Evolutionary conservation across 371 early-diverging fungal genomes (phyloP).

Genomic region (Mucor velutinosus): DNA sequence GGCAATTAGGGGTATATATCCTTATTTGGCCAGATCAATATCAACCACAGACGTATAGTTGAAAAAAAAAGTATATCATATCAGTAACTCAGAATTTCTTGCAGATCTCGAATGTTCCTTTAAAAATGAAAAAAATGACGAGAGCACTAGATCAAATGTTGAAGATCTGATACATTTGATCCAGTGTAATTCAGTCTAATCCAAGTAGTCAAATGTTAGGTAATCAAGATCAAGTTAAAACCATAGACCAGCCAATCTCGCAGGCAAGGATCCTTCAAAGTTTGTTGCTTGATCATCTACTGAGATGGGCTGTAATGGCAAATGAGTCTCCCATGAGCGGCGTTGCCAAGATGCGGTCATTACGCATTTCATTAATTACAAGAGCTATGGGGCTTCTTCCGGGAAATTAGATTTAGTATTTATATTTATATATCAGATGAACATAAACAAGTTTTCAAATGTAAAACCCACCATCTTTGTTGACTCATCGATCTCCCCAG

Average conservation of each 20-base stretch:
- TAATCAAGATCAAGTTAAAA: not conserved
- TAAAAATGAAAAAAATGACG: not conserved
- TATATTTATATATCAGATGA: not conserved
- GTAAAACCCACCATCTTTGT: not conserved
- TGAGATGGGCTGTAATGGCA: not conserved
- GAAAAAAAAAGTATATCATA: not conserved
- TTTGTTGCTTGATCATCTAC: not conserved
- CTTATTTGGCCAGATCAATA: too few relatives aligned
- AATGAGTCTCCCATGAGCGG: not conserved
- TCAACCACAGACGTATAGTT: too few relatives aligned
- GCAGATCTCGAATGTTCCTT: not conserved
- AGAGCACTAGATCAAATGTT: not conserved
- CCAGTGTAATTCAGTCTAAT: not conserved
- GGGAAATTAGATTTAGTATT: not conserved
- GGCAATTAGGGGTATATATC: too few relatives aligned
- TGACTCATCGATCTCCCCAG: not conserved
- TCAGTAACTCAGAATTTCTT: not conserved
- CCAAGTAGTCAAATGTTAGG: not conserved
- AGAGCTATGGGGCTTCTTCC: not conserved
- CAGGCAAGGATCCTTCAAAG: not conserved
- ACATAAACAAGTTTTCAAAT: not conserved
- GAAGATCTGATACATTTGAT: not conserved
- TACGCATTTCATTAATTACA: not conserved
- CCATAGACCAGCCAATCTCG: not conserved
- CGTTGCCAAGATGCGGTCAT: not conserved